Base-by-base conservation (phyloP, 1,284 basidiomycete species). In the Sporisorium sorghi region DNA sequence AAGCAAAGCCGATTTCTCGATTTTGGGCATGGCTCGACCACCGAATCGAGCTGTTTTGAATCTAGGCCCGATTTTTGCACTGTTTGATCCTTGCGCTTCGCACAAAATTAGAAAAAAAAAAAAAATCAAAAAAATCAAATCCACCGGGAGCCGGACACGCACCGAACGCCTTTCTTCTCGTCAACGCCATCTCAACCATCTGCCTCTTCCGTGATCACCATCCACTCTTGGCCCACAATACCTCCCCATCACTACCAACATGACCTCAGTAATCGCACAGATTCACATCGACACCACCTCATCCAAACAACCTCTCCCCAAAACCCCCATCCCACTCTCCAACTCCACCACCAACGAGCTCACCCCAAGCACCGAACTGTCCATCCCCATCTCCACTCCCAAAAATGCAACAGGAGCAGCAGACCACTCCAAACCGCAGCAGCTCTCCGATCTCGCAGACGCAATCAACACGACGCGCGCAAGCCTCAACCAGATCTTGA, bases 211-310 rank as follows among this genome's bases (percentile, higher is more conserved):
- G n/a, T n/a, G n/a, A n/a, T n/a, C n/a, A 7, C 24, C 37, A 12
- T n/a, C 23, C 42, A 21, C 44, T 23, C 8, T 26, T 43, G n/a
- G 8, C 19, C 24, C 15, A 9, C 26, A n/a, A 2, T 2, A 14
- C 7, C 5, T 4, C 14, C 6, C 11, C 23, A 30, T 6, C 5
- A 14, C 37, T n/a, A n/a, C 5, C 15, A 57, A 15, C 12, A 64
- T 53, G 55, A 32, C 15, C n/a, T 3, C 37, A 11, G 24, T 67
- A 37, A 37, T n/a, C n/a, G 58, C 70, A 0, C 37, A 63, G 14
- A 57, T 68, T 32, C 57, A 68, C 58, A 64, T 73, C 65, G 50
- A 44, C 52, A 40, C 67, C 24, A 19, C 55, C 15, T 33, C 23
- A 14, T 23, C 63, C 19, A 7, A 14, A 14, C 28, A 52, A 2